Evolutionary conservation across 768 basidiomycete genomes (phyloP).

Genomic region (Pholiota conissans): DNA sequence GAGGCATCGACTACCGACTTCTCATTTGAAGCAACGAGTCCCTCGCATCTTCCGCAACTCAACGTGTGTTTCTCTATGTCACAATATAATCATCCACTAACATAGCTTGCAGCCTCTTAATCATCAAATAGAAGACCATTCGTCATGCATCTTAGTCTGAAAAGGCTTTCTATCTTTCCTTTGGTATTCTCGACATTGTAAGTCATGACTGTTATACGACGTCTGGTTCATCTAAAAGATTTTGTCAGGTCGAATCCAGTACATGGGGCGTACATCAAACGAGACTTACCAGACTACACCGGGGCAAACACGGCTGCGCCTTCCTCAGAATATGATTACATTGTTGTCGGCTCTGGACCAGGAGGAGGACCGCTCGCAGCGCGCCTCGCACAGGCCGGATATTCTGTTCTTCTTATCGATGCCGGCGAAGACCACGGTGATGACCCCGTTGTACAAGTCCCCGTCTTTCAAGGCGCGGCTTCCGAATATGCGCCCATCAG

Average conservation of each 20-base stretch:
- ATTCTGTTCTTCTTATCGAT: conserved; percentile 9
- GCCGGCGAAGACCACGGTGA: conserved; percentile 8
- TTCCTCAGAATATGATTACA: background rate
- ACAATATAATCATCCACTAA: background rate
- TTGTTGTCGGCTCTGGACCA: no score
- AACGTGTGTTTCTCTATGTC: background rate
- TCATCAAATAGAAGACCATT: background rate
- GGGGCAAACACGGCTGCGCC: background rate
- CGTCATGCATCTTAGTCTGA: background rate
- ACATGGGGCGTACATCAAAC: background rate
- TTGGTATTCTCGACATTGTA: background rate
- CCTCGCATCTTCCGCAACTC: background rate
- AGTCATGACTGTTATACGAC: background rate
- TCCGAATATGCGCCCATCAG: conserved; percentile 10
- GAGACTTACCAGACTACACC: background rate
- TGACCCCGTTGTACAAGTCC: conserved; percentile 2
- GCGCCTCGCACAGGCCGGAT: conserved; percentile 11
- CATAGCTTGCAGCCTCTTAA: background rate
- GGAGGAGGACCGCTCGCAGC: conserved; percentile 7
- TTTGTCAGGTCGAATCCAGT: background rate
- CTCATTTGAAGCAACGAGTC: background rate
- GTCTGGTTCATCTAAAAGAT: background rate
- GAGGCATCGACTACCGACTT: background rate
- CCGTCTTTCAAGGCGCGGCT: conserved; percentile 4
- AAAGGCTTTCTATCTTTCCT: background rate